phyloP scores from a whole-genome alignment of 352 stramenopile genomes.

The Blastocystis sp. region DNA sequence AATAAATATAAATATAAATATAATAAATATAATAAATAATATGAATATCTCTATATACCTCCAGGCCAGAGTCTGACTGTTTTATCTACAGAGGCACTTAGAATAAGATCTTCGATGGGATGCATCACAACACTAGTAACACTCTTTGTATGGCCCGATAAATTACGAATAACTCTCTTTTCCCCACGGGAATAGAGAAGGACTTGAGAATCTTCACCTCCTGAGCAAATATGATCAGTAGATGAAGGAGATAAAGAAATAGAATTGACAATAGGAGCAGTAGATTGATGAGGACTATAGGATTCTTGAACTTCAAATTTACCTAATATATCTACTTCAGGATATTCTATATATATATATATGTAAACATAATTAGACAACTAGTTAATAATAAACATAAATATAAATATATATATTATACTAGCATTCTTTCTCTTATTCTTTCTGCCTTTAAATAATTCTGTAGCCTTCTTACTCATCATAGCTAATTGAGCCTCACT shows the following conservation, averaged over 20 bases:
- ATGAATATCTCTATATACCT: slow-evolving; percentile 10
- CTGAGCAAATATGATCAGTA: slow-evolving; percentile 45
- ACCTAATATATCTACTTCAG: not conserved
- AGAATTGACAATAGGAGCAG: slow-evolving; percentile 44
- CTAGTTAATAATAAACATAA: not conserved
- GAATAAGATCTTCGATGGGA: slow-evolving; percentile 50
- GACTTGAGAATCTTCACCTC: slow-evolving; percentile 49
- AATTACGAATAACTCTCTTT: slow-evolving; percentile 52
- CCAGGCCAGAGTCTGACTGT: slow-evolving; percentile 43
- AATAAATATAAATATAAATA: not conserved
- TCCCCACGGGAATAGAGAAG: slow-evolving; percentile 43
- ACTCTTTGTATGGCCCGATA: slow-evolving; percentile 61
- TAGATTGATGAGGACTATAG: slow-evolving; percentile 47
- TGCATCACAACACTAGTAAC: slow-evolving; percentile 59
- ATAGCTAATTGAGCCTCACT: slow-evolving; percentile 26
- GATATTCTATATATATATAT: not conserved
- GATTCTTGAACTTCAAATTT: slow-evolving; percentile 1
- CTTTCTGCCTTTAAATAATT: slow-evolving; percentile 41
- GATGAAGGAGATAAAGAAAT: slow-evolving; percentile 38
- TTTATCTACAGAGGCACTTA: slow-evolving; percentile 56
- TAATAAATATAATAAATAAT: slow-evolving; percentile 40
- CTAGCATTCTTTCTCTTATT: not conserved
- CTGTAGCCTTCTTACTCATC: slow-evolving; percentile 32
- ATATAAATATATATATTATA: not conserved
- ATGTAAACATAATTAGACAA: not conserved